phyloP scores from a whole-genome alignment of 345 rosid species.

The Aethionema arabicum region DNA sequence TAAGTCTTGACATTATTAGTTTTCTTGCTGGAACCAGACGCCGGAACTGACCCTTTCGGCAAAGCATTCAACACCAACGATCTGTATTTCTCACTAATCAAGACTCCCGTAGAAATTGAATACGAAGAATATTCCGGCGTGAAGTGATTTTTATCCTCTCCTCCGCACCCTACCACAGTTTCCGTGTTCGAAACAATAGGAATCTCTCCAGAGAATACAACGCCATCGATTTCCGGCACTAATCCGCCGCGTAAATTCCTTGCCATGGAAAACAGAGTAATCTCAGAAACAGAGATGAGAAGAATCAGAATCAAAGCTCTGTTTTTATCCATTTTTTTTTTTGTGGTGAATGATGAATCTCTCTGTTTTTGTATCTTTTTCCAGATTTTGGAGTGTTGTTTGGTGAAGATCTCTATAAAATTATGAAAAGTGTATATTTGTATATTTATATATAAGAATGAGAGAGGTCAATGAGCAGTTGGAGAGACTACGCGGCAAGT shows the following conservation, averaged over 20 bases:
- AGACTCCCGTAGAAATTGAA: conserved; percentile 16
- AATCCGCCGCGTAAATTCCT: conserved; percentile 29
- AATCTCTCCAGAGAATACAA: conserved; percentile 21
- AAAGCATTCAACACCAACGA: conserved; percentile 51
- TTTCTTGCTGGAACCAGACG: conserved; percentile 59
- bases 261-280: conserved; percentile 21
- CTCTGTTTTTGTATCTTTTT: not conserved
- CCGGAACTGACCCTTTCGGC: conserved; percentile 52
- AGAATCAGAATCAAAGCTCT: conserved; percentile 19
- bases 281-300: conserved; percentile 6
- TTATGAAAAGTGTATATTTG: too few species aligned
- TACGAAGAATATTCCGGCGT: conserved; percentile 9
- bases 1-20: conserved; percentile 47
- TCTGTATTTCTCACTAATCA: conserved; percentile 37
- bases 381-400: not conserved
- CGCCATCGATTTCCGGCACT: conserved; percentile 23
- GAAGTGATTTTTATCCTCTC: conserved; percentile 16
- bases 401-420: conserved; percentile 2
- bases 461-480: too few species aligned
- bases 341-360: not conserved
- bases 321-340: conserved; percentile 10
- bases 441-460: too few species aligned
- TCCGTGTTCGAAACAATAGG: conserved; percentile 11
- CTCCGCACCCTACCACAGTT: conserved; percentile 29
- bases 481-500: too few species aligned